Conservation (phyloP, 306 rosid species). For the Prunus salicina region DNA sequence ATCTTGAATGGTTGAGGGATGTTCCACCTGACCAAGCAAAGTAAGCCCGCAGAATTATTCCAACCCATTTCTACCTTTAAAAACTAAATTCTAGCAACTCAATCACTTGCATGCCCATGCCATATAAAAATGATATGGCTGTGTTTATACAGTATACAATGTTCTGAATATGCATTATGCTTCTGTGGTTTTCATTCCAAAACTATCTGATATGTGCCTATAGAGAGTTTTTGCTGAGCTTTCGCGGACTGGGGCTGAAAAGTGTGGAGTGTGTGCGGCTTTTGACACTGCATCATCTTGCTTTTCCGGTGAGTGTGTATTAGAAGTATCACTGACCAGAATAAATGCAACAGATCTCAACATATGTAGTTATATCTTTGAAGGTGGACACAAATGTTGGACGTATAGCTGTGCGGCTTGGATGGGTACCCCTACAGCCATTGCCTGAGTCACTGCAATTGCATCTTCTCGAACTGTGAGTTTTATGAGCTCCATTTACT, state of each 20-base stretch:
- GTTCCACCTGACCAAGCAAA: constrained; percentile 96
- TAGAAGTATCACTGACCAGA: constrained; percentile 18
- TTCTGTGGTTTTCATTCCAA: constrained; percentile 15
- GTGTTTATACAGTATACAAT: constrained; percentile 15
- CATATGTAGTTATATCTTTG: constrained; percentile 17
- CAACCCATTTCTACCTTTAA: constrained; percentile 13
- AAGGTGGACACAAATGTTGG: constrained; percentile 99
- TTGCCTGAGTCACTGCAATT: constrained; percentile 98
- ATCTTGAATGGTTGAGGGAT: constrained; percentile 98
- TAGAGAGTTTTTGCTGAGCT: constrained; percentile 94
- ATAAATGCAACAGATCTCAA: constrained; percentile 28
- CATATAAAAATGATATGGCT: constrained; percentile 10
- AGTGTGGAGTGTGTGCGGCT: constrained; percentile 99
- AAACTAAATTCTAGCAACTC: constrained; percentile 18
- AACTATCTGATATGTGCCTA: constrained; percentile 8
- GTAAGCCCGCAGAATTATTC: constrained; percentile 47
- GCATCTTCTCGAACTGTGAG: constrained; percentile 98
- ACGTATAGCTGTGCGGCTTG: constrained; percentile 95
- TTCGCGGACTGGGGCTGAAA: constrained; percentile 91
- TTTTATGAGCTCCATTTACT: constrained; percentile 25
- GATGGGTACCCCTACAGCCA: constrained; percentile 99
- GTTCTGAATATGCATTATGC: background rate
- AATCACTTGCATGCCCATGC: constrained; percentile 11
- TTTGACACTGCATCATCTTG: constrained; percentile 97
- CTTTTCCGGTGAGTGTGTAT: constrained; percentile 85